Percentiles rank a stretch among this genome's conserved stretches.
phyloP scores from a whole-genome alignment of 805 yeast species.

The Nakazawaea ishiwadae region DNA sequence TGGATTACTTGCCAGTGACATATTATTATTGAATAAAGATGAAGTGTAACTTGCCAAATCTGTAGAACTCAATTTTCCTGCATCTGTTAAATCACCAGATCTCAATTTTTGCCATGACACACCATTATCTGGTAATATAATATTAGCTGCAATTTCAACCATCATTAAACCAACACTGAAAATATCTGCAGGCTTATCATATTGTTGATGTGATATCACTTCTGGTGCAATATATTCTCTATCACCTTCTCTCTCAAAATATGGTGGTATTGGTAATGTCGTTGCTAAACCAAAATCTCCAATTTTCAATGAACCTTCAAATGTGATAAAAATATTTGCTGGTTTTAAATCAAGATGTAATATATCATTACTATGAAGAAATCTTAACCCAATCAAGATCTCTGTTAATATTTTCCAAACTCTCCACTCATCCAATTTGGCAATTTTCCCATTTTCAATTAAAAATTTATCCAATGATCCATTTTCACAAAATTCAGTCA shows the following conservation, averaged over 20 bases:
- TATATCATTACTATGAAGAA: conserved; percentile 71
- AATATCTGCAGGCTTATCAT: conserved; percentile 90
- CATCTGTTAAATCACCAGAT: conserved; percentile 93
- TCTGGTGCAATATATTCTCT: conserved; percentile 98
- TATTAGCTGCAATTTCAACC: conserved; percentile 94
- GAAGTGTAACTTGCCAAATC: conserved; percentile 39
- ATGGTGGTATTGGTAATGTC: conserved; percentile 63
- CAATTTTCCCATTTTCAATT: conserved; percentile 67
- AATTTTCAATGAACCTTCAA: conserved; percentile 89
- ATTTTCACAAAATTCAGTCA: conserved; percentile 92
- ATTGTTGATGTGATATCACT: conserved; percentile 72
- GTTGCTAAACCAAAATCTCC: conserved; percentile 98
- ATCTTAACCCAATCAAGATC: conserved; percentile 70
- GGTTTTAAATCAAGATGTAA: conserved; percentile 93
- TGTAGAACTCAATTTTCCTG: conserved; percentile 77
- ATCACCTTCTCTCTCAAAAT: conserved; percentile 93
- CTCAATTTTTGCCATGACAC: conserved; percentile 93
- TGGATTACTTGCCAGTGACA: conserved; percentile 13
- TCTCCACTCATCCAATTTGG: conserved; percentile 90
- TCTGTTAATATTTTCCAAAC: conserved; percentile 95
- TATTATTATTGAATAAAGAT: conserved; percentile 11
- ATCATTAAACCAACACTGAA: conserved; percentile 92
- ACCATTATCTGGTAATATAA: conserved; percentile 92
- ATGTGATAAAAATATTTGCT: conserved; percentile 88
- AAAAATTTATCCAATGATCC: conserved; percentile 84